These are phyloP conservation scores for Fusarium udum DNA, from an alignment of 2,329 filamentous ascomycete genomes.

Conservation along the genomic window DNA sequence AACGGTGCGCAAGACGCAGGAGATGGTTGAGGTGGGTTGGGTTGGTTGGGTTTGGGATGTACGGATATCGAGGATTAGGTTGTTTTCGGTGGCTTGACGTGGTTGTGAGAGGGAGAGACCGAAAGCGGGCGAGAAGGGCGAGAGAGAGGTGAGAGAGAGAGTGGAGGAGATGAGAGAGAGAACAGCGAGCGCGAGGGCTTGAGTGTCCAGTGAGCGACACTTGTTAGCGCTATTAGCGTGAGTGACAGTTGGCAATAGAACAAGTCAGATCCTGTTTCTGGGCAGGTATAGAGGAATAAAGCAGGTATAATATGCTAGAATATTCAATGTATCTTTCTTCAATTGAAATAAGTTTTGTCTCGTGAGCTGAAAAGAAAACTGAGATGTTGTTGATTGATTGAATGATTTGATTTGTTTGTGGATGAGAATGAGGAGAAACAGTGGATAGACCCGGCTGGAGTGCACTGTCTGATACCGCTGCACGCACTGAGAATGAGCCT, in stretches of 20 bases:
- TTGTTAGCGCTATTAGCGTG: slow-evolving; percentile 25
- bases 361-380: not conserved
- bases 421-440: slow-evolving; percentile 15
- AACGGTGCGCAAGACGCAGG: slow-evolving; percentile 19
- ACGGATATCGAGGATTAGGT: slow-evolving; percentile 7
- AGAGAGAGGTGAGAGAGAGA: not conserved
- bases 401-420: not conserved
- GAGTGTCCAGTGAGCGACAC: slow-evolving; percentile 17
- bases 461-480: slow-evolving; percentile 17
- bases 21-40: not conserved
- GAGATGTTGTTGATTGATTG: not conserved
- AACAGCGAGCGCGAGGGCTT: not conserved
- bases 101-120: slow-evolving; percentile 34
- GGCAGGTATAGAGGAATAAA: not conserved
- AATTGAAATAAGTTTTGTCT: not conserved
- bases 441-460: not conserved
- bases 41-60: not conserved
- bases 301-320: not conserved
- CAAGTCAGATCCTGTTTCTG: slow-evolving; percentile 1
- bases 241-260: slow-evolving; percentile 31
- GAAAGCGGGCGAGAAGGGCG: slow-evolving; percentile 26
- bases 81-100: slow-evolving; percentile 38
- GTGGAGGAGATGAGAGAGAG: not conserved
- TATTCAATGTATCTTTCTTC: not conserved
- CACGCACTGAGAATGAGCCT: slow-evolving; percentile 13